Conservation (phyloP, 257 asterid species). For the Primulina huaijiensis region DNA sequence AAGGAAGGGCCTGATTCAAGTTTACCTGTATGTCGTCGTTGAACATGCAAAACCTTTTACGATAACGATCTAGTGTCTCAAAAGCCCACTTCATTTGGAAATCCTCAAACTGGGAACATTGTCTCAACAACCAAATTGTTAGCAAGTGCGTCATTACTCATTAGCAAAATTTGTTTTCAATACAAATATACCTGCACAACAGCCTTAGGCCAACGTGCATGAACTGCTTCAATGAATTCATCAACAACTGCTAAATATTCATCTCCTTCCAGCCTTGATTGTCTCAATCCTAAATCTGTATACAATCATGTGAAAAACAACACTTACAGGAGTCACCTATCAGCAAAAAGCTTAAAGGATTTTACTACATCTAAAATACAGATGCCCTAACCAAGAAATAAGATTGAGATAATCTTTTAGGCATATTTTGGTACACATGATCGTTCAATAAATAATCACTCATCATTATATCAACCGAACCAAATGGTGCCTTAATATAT, state of each 20-base stretch:
- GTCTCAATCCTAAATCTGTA: conserved; percentile 93
- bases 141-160: conserved; percentile 14
- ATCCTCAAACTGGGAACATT: conserved; percentile 83
- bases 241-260: conserved; percentile 86
- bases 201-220: conserved; percentile 99
- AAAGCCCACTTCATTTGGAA: conserved; percentile 99
- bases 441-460: background rate
- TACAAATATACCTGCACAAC: conserved; percentile 78
- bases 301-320: conserved; percentile 32
- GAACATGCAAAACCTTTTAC: conserved; percentile 97
- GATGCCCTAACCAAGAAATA: conserved; percentile 5
- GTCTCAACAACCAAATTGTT: conserved; percentile 25
- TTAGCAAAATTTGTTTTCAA: conserved; percentile 17
- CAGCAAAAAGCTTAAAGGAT: conserved; percentile 9
- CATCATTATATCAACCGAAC: background rate
- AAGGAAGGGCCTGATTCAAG: conserved; percentile 19
- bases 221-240: conserved; percentile 99
- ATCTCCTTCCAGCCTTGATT: conserved; percentile 95
- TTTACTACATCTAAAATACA: conserved; percentile 10
- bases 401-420: background rate
- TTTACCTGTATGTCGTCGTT: conserved; percentile 97
- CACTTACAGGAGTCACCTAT: conserved; percentile 18
- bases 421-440: background rate
- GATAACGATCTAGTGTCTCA: conserved; percentile 90
- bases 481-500: conserved; percentile 1